Evolutionary conservation across 441 rosid genomes (phyloP).

Genomic region (Macaranga tanarius): DNA sequence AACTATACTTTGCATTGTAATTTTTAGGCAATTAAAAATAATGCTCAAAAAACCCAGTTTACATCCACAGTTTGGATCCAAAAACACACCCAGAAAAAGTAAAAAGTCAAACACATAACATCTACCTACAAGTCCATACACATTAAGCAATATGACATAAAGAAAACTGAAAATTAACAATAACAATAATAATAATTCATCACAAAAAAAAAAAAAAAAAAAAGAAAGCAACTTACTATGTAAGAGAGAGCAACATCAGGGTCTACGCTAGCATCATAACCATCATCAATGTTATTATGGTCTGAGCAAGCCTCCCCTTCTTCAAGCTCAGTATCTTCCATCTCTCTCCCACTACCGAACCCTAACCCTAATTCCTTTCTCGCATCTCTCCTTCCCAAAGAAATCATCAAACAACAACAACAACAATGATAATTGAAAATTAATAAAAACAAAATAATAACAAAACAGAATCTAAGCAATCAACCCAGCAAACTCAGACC

Average conservation of each 20-base stretch:
- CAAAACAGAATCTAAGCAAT: background rate
- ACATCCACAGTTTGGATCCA: slow-evolving; percentile 25
- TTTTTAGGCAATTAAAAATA: slow-evolving; percentile 23
- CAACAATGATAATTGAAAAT: slow-evolving; percentile 7
- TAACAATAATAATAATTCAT: background rate
- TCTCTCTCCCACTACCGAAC: slow-evolving; percentile 41
- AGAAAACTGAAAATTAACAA: background rate
- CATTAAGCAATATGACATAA: background rate
- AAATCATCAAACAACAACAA: slow-evolving; percentile 47
- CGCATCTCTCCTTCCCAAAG: slow-evolving; percentile 62
- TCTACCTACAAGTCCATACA: background rate
- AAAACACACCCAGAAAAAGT: slow-evolving; percentile 19
- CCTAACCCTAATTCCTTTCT: slow-evolving; percentile 70
- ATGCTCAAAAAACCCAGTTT: slow-evolving; percentile 22
- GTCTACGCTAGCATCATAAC: slow-evolving; percentile 51
- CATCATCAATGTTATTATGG: slow-evolving; percentile 45
- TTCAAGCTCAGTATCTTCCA: slow-evolving; percentile 94
- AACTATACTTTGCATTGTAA: slow-evolving; percentile 23
- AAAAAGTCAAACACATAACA: slow-evolving; percentile 27
- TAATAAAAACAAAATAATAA: background rate
- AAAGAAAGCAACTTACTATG: slow-evolving; percentile 52
- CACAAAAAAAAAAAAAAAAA: no score
- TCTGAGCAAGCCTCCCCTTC: slow-evolving; percentile 97
- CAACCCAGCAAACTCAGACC: slow-evolving; percentile 24
- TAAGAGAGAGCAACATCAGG: slow-evolving; percentile 79